phyloP scores from a whole-genome alignment of 2,329 filamentous ascomycete genomes.

The Aspergillaceae sp. region DNA sequence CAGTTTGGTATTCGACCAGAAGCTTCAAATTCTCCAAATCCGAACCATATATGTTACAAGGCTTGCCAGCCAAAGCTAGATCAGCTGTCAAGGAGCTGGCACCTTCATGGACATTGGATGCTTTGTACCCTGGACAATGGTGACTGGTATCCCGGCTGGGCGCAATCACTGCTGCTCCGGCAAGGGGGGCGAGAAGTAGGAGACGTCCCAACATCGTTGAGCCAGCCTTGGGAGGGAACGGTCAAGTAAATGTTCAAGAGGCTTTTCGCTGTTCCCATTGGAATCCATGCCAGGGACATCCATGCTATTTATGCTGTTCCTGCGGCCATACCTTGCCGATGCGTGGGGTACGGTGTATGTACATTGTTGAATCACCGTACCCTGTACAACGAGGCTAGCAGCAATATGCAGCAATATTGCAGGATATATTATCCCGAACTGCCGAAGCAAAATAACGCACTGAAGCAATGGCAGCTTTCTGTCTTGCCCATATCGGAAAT shows the following conservation, averaged over 20 bases:
- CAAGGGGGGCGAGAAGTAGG: constrained; percentile 20
- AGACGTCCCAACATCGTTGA: constrained; percentile 17
- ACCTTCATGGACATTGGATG: constrained; percentile 25
- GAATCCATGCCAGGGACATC: not conserved
- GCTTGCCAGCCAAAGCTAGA: constrained; percentile 57
- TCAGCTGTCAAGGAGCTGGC: constrained; percentile 55
- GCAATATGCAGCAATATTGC: too few species aligned
- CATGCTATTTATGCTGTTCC: not conserved
- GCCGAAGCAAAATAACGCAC: too few species aligned
- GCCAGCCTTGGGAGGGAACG: too few species aligned
- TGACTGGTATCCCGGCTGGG: constrained; percentile 6
- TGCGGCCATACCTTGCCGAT: not conserved
- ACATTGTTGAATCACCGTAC: too few species aligned
- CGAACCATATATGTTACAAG: constrained; percentile 53
- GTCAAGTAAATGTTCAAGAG: too few species aligned
- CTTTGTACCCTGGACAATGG: constrained; percentile 32
- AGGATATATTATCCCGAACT: too few species aligned
- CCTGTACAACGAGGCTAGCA: too few species aligned
- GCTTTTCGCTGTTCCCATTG: too few species aligned
- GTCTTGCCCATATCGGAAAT: not conserved
- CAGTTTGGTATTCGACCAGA: constrained; percentile 53
- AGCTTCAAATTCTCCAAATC: constrained; percentile 51
- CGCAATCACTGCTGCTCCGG: constrained; percentile 18
- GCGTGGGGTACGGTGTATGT: not conserved
- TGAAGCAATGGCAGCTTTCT: too few species aligned